Conservation (phyloP, 345 rosid genomes). For the Eutrema yunnanense region DNA sequence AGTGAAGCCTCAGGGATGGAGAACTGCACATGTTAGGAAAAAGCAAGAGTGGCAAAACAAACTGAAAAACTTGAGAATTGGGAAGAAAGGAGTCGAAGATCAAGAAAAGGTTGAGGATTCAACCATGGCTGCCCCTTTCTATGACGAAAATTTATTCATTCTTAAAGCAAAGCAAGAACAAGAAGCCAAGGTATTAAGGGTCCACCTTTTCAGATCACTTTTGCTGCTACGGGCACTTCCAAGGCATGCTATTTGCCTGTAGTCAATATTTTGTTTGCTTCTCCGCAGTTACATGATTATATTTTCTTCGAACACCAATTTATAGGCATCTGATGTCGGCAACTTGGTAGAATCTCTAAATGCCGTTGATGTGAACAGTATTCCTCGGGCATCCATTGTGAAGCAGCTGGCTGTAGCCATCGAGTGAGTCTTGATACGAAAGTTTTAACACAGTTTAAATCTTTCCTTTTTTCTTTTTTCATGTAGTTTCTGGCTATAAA, state of each 20-base stretch:
- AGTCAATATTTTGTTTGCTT: neutral
- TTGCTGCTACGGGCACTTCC: neutral
- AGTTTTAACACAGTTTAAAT: neutral
- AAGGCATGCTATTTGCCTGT: neutral
- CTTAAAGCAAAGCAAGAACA: constrained; percentile 61
- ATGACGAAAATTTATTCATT: constrained; percentile 59
- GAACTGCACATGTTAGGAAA: constrained; percentile 42
- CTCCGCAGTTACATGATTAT: neutral
- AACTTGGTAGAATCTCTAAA: constrained; percentile 48
- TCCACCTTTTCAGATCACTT: neutral
- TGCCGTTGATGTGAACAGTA: constrained; percentile 46
- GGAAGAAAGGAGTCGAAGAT: constrained; percentile 62
- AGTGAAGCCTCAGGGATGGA: constrained; percentile 62
- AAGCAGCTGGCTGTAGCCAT: constrained; percentile 76
- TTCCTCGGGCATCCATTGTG: constrained; percentile 64
- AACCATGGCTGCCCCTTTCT: constrained; percentile 59
- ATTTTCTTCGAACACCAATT: neutral
- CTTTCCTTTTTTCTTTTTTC: neutral
- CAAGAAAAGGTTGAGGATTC: constrained; percentile 50
- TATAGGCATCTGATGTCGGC: constrained; percentile 53
- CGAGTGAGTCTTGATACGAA: constrained; percentile 55
- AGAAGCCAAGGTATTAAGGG: constrained; percentile 62
- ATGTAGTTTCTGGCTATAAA: neutral
- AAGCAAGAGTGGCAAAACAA: constrained; percentile 89
- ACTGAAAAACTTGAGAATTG: constrained; percentile 57